phyloP scores from a whole-genome alignment of 2,329 filamentous ascomycete species.

The Penicillium sumatraense region DNA sequence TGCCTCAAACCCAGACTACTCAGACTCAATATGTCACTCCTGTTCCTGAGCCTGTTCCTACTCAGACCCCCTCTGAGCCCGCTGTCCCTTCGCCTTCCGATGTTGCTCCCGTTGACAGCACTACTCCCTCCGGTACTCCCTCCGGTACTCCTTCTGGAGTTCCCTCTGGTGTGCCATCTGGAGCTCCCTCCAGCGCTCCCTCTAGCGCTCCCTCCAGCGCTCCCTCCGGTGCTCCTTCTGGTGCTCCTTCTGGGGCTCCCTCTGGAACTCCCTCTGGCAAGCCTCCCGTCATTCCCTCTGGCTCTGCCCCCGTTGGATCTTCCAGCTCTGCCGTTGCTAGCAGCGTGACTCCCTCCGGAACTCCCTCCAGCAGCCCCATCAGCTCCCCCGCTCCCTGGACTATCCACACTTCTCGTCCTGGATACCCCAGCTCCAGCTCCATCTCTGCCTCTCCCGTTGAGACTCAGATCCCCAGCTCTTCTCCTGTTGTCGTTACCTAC shows the following conservation, averaged over 20 bases:
- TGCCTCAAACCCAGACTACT: background rate
- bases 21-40: background rate
- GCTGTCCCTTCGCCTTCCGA: conserved; percentile 8
- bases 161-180: conserved; percentile 4
- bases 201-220: background rate
- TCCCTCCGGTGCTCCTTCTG: conserved; percentile 7
- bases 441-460: conserved; percentile 8
- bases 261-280: conserved; percentile 10
- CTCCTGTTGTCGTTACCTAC: conserved; percentile 37
- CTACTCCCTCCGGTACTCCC: background rate
- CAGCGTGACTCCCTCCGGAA: conserved; percentile 10
- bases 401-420: conserved; percentile 11
- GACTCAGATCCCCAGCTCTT: conserved; percentile 13
- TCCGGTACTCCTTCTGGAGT: conserved; percentile 5
- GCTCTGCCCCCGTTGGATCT: conserved; percentile 3
- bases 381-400: background rate
- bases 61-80: conserved; percentile 12
- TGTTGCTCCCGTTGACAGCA: background rate
- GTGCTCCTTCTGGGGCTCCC: conserved; percentile 11
- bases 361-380: conserved; percentile 4
- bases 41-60: background rate
- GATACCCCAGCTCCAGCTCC: conserved; percentile 4
- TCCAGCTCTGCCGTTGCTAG: conserved; percentile 8
- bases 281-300: conserved; percentile 3
- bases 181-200: conserved; percentile 3